phyloP scores from a whole-genome alignment of 768 basidiomycete species.

The Macrolepiota albuminosa region DNA sequence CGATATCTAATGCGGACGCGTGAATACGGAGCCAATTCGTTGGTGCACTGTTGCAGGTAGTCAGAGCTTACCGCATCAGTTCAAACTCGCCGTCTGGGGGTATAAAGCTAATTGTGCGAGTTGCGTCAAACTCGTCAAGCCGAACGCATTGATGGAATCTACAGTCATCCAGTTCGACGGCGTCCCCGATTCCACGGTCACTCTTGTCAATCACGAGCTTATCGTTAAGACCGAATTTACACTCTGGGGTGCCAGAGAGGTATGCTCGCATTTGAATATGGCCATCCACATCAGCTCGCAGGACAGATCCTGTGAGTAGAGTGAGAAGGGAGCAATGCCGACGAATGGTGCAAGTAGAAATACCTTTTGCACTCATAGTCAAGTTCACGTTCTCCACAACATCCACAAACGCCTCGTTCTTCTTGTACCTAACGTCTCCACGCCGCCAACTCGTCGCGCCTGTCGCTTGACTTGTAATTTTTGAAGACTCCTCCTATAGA shows the following conservation, averaged over 20 bases:
- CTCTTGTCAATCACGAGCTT: slow-evolving; percentile 95
- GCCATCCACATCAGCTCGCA: slow-evolving; percentile 97
- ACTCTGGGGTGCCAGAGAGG: slow-evolving; percentile 93
- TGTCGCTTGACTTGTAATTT: slow-evolving; percentile 96
- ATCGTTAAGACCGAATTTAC: slow-evolving; percentile 98
- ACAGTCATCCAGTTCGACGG: slow-evolving; percentile 96
- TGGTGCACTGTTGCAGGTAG: neutral
- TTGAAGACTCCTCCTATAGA: slow-evolving; percentile 88
- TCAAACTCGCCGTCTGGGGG: slow-evolving; percentile 99
- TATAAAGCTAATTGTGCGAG: slow-evolving; percentile 92
- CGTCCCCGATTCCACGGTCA: slow-evolving; percentile 59
- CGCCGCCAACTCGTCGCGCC: slow-evolving; percentile 95
- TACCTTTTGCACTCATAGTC: slow-evolving; percentile 96
- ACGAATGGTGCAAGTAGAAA: slow-evolving; percentile 13
- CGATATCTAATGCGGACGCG: slow-evolving; percentile 63
- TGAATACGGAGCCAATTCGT: neutral
- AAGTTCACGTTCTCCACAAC: slow-evolving; percentile 96
- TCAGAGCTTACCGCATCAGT: slow-evolving; percentile 74
- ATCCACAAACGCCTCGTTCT: slow-evolving; percentile 99
- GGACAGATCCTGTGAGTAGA: slow-evolving; percentile 58
- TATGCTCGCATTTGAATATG: slow-evolving; percentile 99
- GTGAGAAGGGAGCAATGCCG: neutral
- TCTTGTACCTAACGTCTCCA: slow-evolving; percentile 96
- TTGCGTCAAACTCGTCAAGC: slow-evolving; percentile 90
- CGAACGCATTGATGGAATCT: slow-evolving; percentile 98